Conservation (phyloP, 2,329 filamentous ascomycete species). For the Calonectria montana region DNA sequence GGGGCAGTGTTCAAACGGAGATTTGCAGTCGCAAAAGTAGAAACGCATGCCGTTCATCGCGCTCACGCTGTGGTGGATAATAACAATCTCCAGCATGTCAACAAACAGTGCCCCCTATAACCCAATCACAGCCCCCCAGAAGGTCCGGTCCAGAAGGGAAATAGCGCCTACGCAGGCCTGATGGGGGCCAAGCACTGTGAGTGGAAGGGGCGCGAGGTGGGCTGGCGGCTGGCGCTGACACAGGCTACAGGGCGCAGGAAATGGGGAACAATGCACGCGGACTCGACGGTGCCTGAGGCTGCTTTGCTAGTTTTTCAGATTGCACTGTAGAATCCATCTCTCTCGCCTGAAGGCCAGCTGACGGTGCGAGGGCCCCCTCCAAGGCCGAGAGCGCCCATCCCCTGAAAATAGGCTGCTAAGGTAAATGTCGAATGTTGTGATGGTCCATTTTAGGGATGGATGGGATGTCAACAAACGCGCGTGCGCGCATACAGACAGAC, state of each 20-base stretch:
- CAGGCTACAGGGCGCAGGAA: conserved; percentile 24
- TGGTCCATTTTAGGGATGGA: conserved; percentile 29
- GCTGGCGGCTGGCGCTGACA: conserved; percentile 29
- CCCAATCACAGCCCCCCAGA: conserved; percentile 35
- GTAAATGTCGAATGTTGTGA: conserved; percentile 33
- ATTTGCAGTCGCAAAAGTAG: conserved; percentile 27
- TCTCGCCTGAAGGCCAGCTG: conserved; percentile 38
- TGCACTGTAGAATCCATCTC: conserved; percentile 14
- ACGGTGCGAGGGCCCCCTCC: conserved; percentile 27
- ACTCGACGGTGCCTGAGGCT: conserved; percentile 37
- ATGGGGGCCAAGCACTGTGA: conserved; percentile 20
- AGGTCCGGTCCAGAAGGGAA: conserved; percentile 25
- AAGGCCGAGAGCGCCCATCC: conserved; percentile 11
- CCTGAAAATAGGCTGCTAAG: conserved; percentile 31
- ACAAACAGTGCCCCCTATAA: conserved; percentile 36
- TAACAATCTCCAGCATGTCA: conserved; percentile 44
- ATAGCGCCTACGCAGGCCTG: conserved; percentile 38
- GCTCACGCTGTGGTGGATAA: conserved; percentile 38
- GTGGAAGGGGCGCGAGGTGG: conserved; percentile 32
- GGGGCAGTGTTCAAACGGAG: conserved; percentile 18
- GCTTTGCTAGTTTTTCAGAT: neutral
- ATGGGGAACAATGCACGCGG: conserved; percentile 33
- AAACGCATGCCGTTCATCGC: conserved; percentile 36
- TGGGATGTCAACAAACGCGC: conserved; percentile 27
- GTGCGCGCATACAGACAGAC: conserved; percentile 12